Evolutionary conservation across 1,139 yeast genomes (phyloP).

Genomic region (Geotrichum candidum): DNA sequence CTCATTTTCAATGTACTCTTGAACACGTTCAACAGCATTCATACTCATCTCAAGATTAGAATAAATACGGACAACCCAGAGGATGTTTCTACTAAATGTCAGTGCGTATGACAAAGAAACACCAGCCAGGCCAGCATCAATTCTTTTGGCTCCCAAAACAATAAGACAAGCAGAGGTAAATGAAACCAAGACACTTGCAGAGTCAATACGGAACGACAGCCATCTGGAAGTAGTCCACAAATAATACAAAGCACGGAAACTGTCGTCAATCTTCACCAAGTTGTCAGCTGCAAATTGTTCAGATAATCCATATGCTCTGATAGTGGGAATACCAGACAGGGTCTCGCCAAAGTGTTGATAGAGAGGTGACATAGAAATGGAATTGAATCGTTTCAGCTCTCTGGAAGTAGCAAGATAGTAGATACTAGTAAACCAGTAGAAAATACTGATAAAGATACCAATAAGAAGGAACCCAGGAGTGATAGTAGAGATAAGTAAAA

Average conservation of each 20-base stretch:
- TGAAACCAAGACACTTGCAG: conserved; percentile 78
- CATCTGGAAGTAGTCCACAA: conserved; percentile 96
- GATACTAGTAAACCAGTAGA: conserved; percentile 67
- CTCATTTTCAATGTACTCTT: conserved; percentile 76
- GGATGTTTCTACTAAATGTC: conserved; percentile 78
- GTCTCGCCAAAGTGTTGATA: conserved; percentile 96
- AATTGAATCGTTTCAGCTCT: conserved; percentile 85
- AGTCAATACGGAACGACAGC: conserved; percentile 79
- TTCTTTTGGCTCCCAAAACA: conserved; percentile 50
- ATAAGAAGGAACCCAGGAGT: conserved; percentile 81
- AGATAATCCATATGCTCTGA: conserved; percentile 94
- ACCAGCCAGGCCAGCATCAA: conserved; percentile 96
- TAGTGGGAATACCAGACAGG: conserved; percentile 83
- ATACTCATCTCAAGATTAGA: conserved; percentile 88
- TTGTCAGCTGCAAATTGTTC: conserved; percentile 78
- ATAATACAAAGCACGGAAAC: conserved; percentile 87
- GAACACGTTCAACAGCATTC: conserved; percentile 90
- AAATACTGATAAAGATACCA: conserved; percentile 56
- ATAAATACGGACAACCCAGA: conserved; percentile 88
- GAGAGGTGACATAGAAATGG: conserved; percentile 87
- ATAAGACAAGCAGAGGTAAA: conserved; percentile 79
- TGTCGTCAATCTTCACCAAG: conserved; percentile 69
- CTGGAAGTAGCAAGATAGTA: conserved; percentile 79
- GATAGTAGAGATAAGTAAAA: conserved; percentile 66
- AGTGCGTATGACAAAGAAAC: conserved; percentile 87